Conservation (phyloP, 176 grass and related monocot species). For the Otatea glauca region DNA sequence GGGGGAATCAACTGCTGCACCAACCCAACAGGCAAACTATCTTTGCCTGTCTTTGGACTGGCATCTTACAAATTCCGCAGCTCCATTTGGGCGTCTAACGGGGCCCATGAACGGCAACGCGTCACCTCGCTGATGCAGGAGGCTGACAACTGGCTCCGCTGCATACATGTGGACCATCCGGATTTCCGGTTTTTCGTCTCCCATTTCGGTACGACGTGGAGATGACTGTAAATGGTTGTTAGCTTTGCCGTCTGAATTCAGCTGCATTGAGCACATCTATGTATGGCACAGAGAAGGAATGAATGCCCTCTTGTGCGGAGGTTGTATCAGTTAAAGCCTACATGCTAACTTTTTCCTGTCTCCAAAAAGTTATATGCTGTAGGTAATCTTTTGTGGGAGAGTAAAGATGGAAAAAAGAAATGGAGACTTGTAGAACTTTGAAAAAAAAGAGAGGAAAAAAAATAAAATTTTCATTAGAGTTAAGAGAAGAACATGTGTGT, state of each 20-base stretch:
- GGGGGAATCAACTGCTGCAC: constrained; percentile 37
- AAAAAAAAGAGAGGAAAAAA: not conserved
- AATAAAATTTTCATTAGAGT: constrained; percentile 19
- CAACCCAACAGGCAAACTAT: constrained; percentile 45
- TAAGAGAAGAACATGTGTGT: not conserved
- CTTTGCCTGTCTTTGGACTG: constrained; percentile 69
- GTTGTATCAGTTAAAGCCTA: constrained; percentile 48
- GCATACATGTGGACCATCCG: constrained; percentile 74
- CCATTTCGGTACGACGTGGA: constrained; percentile 57
- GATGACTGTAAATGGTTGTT: constrained; percentile 74
- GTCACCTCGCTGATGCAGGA: constrained; percentile 65
- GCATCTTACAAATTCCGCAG: constrained; percentile 81
- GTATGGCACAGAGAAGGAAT: constrained; percentile 16
- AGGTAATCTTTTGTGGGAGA: constrained; percentile 42
- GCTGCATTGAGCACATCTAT: not conserved
- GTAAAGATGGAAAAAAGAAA: constrained; percentile 30
- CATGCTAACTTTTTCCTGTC: constrained; percentile 20
- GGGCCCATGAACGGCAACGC: constrained; percentile 41
- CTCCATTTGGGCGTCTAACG: constrained; percentile 64
- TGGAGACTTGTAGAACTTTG: constrained; percentile 54
- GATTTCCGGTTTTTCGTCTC: constrained; percentile 76
- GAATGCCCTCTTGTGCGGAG: constrained; percentile 32
- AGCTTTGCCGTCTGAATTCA: constrained; percentile 26
- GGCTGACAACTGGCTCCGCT: constrained; percentile 74
- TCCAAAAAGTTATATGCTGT: constrained; percentile 41